phyloP scores from a whole-genome alignment of 257 asterid genomes.

The Thymus quinquecostatus region DNA sequence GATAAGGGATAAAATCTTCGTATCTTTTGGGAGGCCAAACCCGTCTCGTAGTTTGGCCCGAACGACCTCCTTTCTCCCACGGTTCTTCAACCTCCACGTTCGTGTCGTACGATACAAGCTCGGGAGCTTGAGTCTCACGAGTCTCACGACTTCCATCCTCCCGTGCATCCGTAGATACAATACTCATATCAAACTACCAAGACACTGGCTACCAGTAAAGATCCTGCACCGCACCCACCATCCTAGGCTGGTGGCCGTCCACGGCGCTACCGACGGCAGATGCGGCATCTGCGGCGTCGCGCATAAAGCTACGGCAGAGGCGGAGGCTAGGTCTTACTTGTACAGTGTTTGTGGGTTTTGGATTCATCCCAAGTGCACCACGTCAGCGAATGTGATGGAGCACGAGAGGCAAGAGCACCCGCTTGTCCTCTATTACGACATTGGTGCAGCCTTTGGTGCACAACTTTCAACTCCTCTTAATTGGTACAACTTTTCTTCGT shows the following conservation, averaged over 20 bases:
- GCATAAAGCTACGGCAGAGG: background rate
- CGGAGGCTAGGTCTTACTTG: background rate
- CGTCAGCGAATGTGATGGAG: background rate
- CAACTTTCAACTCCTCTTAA: no score
- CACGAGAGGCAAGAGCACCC: background rate
- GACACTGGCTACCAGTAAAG: background rate
- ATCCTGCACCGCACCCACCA: background rate
- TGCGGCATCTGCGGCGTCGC: background rate
- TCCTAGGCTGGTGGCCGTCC: background rate
- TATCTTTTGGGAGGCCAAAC: no score
- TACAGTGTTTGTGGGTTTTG: background rate
- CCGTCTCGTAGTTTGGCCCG: no score
- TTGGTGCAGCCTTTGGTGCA: background rate
- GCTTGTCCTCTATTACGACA: background rate
- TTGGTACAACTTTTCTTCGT: no score
- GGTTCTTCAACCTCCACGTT: no score
- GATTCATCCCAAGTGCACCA: constrained; percentile 8
- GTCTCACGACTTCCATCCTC: no score
- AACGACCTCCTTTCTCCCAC: no score
- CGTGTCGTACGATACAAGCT: no score
- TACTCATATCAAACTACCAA: no score
- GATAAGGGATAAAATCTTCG: no score
- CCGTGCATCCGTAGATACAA: no score
- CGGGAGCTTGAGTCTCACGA: no score
- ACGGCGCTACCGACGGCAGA: background rate